Conservation (phyloP, 2,329 filamentous ascomycete species). For the Penicillium digitatum region DNA sequence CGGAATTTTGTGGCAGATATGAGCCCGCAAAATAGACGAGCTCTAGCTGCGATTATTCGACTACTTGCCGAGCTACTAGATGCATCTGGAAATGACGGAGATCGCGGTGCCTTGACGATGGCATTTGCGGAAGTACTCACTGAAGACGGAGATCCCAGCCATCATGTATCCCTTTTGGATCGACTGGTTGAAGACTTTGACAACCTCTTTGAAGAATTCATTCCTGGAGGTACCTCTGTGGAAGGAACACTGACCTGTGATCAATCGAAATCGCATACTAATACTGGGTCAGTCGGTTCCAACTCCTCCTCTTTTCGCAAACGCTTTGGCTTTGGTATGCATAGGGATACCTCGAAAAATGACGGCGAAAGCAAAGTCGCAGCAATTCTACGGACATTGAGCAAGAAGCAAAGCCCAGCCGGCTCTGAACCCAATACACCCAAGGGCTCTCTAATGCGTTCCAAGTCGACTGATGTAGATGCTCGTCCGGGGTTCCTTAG, state of each 20-base stretch:
- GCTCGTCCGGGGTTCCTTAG: slow-evolving; percentile 46
- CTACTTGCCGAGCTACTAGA: slow-evolving; percentile 83
- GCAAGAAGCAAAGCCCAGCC: slow-evolving; percentile 67
- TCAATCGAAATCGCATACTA: slow-evolving; percentile 57
- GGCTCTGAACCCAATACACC: slow-evolving; percentile 64
- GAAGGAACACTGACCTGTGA: slow-evolving; percentile 50
- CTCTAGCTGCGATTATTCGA: slow-evolving; percentile 78
- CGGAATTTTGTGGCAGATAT: slow-evolving; percentile 51
- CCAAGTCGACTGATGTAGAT: slow-evolving; percentile 73
- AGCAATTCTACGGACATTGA: slow-evolving; percentile 82
- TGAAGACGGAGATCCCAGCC: slow-evolving; percentile 68
- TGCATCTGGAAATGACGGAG: slow-evolving; percentile 84
- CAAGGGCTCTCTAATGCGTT: slow-evolving; percentile 63
- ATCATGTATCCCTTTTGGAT: slow-evolving; percentile 85
- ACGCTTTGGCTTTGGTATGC: slow-evolving; percentile 76
- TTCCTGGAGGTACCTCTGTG: slow-evolving; percentile 44
- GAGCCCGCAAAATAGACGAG: slow-evolving; percentile 62
- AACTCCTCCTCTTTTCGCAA: slow-evolving; percentile 81
- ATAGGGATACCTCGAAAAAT: slow-evolving; percentile 74
- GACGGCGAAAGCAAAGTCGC: slow-evolving; percentile 65
- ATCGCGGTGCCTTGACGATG: slow-evolving; percentile 79
- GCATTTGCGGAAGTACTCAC: slow-evolving; percentile 86
- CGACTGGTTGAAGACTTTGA: slow-evolving; percentile 86
- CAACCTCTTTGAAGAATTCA: slow-evolving; percentile 70
- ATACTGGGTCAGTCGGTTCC: slow-evolving; percentile 72